phyloP scores from a whole-genome alignment of 768 basidiomycete genomes.

The Tricholoma saponaceum region DNA sequence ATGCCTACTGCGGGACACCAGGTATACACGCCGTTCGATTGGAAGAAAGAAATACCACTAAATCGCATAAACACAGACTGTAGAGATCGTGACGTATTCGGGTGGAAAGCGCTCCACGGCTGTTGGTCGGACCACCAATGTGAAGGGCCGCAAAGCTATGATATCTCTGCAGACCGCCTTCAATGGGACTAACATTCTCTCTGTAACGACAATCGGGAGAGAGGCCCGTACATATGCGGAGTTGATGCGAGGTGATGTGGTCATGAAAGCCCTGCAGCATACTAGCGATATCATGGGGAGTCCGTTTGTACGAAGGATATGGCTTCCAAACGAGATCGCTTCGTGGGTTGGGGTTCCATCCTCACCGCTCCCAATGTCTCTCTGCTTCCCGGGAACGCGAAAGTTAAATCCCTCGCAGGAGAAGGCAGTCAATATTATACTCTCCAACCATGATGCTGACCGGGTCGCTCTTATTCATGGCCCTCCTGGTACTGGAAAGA shows the following conservation, averaged over 20 bases:
- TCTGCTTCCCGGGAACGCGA: slow-evolving; percentile 16
- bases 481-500: slow-evolving; percentile 64
- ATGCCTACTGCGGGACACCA: slow-evolving; percentile 20
- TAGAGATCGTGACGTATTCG: slow-evolving; percentile 17
- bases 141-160: slow-evolving; percentile 35
- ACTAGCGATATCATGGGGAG: slow-evolving; percentile 20
- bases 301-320: slow-evolving; percentile 34
- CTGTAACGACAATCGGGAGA: slow-evolving; percentile 43
- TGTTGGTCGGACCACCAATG: slow-evolving; percentile 20
- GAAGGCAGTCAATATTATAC: slow-evolving; percentile 28
- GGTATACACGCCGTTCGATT: slow-evolving; percentile 13
- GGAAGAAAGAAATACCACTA: background rate
- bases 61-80: slow-evolving; percentile 7
- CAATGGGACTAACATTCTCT: slow-evolving; percentile 22
- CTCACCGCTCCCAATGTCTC: slow-evolving; percentile 2
- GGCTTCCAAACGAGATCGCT: slow-evolving; percentile 19
- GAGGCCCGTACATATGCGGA: slow-evolving; percentile 49
- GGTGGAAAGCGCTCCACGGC: slow-evolving; percentile 7
- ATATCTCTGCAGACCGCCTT: slow-evolving; percentile 24
- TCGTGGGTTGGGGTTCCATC: slow-evolving; percentile 10
- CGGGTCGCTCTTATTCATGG: slow-evolving; percentile 39
- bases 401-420: slow-evolving; percentile 33
- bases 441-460: slow-evolving; percentile 25
- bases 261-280: slow-evolving; percentile 25
- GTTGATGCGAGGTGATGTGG: slow-evolving; percentile 16